These are phyloP conservation scores for Dactylonectria estremocensis DNA, from an alignment of 2,329 filamentous ascomycete genomes.

Conservation along the genomic window DNA sequence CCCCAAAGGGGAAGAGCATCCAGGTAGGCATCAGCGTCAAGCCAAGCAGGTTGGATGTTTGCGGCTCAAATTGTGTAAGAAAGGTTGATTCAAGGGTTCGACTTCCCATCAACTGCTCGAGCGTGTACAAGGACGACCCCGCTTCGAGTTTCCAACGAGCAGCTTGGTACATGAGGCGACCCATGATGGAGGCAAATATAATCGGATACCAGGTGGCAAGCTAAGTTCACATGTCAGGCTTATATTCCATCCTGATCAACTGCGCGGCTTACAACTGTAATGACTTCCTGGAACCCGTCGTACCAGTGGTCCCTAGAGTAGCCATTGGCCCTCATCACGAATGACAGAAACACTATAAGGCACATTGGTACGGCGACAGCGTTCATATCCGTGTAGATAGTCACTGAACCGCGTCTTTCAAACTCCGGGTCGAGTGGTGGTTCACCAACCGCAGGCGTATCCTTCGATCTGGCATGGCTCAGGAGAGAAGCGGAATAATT, in stretches of 20 bases:
- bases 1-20: slow-evolving; percentile 21
- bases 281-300: not conserved
- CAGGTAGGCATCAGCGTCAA: slow-evolving; percentile 1
- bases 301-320: not conserved
- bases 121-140: slow-evolving; percentile 4
- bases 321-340: not conserved
- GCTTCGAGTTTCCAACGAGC: slow-evolving; percentile 29
- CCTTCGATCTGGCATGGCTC: not conserved
- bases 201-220: slow-evolving; percentile 27
- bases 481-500: not conserved
- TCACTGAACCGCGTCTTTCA: not conserved
- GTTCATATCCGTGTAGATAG: not conserved
- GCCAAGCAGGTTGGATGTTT: slow-evolving; percentile 10
- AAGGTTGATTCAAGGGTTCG: slow-evolving; percentile 25
- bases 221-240: not conserved
- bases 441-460: not conserved
- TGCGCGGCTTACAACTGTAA: not conserved
- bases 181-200: slow-evolving; percentile 30
- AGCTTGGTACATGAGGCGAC: slow-evolving; percentile 23
- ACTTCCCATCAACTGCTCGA: slow-evolving; percentile 34
- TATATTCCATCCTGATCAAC: not conserved
- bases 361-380: not conserved
- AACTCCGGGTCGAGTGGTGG: not conserved
- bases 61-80: slow-evolving; percentile 13
- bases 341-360: not conserved